phyloP scores from a whole-genome alignment of 176 grass and related monocot genomes.

The Chrysopogon serrulatus region DNA sequence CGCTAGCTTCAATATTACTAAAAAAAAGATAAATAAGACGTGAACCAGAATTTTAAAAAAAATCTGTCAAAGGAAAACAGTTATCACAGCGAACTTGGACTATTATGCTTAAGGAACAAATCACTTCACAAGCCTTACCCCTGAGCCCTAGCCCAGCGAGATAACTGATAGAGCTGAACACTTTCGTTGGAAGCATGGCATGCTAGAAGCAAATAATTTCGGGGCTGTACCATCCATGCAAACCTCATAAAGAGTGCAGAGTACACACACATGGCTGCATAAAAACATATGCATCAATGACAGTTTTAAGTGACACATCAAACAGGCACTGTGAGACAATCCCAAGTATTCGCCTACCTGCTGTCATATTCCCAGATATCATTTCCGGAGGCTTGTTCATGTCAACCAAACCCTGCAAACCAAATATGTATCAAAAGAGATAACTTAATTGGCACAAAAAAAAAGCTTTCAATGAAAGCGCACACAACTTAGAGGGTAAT shows the following conservation, averaged over 20 bases:
- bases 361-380: slow-evolving; percentile 85
- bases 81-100: background rate
- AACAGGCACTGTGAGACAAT: background rate
- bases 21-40: background rate
- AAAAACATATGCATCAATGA: background rate
- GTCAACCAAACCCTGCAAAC: slow-evolving; percentile 42
- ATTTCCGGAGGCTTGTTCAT: slow-evolving; percentile 73
- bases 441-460: background rate
- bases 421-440: background rate
- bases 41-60: background rate
- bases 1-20: background rate
- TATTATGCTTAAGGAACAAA: background rate
- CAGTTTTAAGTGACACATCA: background rate
- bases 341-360: slow-evolving; percentile 27
- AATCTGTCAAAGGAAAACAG: background rate
- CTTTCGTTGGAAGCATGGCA: slow-evolving; percentile 83
- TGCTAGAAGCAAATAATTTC: slow-evolving; percentile 83
- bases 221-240: slow-evolving; percentile 88
- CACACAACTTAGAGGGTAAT: background rate
- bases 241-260: slow-evolving; percentile 89
- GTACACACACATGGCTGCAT: slow-evolving; percentile 87
- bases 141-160: slow-evolving; percentile 62
- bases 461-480: background rate
- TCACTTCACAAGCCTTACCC: slow-evolving; percentile 40
- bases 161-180: slow-evolving; percentile 78